phyloP scores from a whole-genome alignment of 108 stramenopile genomes.

The Cyclotella choctawhatcheeana region DNA sequence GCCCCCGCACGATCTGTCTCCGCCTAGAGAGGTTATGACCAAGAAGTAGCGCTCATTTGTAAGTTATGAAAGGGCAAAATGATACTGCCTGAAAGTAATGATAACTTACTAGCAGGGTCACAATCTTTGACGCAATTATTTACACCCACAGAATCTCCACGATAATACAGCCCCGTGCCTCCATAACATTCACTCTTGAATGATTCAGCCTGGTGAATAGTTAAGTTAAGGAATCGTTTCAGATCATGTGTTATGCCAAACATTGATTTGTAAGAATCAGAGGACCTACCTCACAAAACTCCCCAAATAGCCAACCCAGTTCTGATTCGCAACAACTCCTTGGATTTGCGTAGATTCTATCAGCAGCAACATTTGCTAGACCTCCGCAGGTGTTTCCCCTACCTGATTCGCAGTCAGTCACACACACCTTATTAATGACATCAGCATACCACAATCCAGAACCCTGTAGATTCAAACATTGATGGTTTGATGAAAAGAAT shows the following conservation, averaged over 20 bases:
- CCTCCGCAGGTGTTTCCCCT: slow-evolving; percentile 11
- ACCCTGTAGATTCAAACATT: slow-evolving; percentile 14
- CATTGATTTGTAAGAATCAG: not conserved
- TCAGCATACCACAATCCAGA: slow-evolving; percentile 23
- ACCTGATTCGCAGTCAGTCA: slow-evolving; percentile 10
- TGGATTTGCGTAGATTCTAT: slow-evolving; percentile 3
- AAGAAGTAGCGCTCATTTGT: too few species aligned
- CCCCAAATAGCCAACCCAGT: not conserved
- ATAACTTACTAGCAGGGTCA: slow-evolving; percentile 18
- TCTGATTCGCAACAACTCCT: slow-evolving; percentile 18
- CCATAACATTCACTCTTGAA: slow-evolving; percentile 7
- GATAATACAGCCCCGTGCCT: slow-evolving; percentile 17
- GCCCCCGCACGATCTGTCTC: slow-evolving; percentile 16
- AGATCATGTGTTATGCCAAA: too few species aligned
- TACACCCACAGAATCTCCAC: slow-evolving; percentile 6
- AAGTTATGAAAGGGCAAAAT: too few species aligned
- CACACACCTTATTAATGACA: not conserved
- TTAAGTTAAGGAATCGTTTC: too few species aligned
- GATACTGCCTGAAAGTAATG: too few species aligned
- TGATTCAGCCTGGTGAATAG: slow-evolving; percentile 16
- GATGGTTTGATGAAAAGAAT: not conserved
- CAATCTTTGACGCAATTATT: slow-evolving; percentile 10
- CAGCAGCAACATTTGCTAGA: slow-evolving; percentile 6
- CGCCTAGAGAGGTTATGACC: not conserved
- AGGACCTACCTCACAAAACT: slow-evolving; percentile 15